Base-by-base conservation (phyloP, 306 rosid species). In the Rosa multiflora region DNA sequence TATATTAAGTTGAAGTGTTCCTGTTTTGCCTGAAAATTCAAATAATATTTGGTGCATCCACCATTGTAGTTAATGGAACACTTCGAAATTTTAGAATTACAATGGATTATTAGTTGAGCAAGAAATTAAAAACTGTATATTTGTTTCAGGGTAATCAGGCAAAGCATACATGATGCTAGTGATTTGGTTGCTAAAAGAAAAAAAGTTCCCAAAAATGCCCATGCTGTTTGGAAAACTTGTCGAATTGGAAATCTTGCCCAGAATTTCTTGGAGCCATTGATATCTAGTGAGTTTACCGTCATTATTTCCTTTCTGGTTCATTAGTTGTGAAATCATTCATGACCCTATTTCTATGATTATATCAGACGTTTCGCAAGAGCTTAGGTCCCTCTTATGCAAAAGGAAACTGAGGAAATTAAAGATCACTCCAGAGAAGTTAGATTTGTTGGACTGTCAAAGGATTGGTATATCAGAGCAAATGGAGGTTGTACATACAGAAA, bases 231-330 rank as follows among this genome's bases (percentile, higher is more conserved):
- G 81, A 84, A 76, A 82, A 79, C 88, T 66, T 67, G 56, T 84
- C 76, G 2, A 67, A 74, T 80, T 76, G 72, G 82, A 72, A 53
- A 58, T 21, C 90, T 87, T 77, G 82, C 83, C 73, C 55, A 64
- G 66, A 83, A 80, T 53, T 92, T 95, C 81, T 71, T 75, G 1
- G 88, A 85, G 84, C 87, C 98, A 47, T 70, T 84, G 73, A 21
- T 89, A 79, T 87, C 96, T 70, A 81, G 99, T 91, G 78, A 89
- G 93, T 88, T 82, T 83, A 21, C 61, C 72, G 18, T 78, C 72
- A 26, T 78, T 64, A 67, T 70, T 74, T 46, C 5, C 42, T 61
- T 35, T 46, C 61, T 70, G 9, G 64, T 77, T 78, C 69, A 63
- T 37, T 37, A 62, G 73, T 26, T 67, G 76, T 78, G 40, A 52